A percentile compares a stretch with the other conserved stretches of the same genome.
phyloP scores from a whole-genome alignment of 352 stramenopile genomes.

The Phytophthora fragariae region DNA sequence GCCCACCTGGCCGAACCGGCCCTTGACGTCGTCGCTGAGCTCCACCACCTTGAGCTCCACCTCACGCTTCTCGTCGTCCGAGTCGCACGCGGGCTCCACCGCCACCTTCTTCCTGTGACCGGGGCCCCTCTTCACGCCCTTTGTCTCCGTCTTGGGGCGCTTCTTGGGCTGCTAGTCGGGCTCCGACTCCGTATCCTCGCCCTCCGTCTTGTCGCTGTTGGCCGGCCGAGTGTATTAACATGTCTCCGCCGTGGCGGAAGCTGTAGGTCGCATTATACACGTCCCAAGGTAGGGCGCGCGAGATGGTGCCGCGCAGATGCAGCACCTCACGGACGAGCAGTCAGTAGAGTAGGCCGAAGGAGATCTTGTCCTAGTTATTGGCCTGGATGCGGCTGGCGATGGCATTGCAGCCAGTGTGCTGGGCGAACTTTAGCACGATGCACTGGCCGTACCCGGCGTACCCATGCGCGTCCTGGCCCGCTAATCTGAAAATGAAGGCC shows the following conservation, averaged over 20 bases:
- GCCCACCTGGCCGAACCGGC: slow-evolving; percentile 76
- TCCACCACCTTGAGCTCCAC: slow-evolving; percentile 50
- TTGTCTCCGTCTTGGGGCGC: background rate
- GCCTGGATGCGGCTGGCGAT: slow-evolving; percentile 95
- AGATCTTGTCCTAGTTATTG: slow-evolving; percentile 99
- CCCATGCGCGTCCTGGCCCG: too few relatives aligned
- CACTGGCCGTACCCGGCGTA: slow-evolving; percentile 95
- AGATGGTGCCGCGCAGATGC: slow-evolving; percentile 96
- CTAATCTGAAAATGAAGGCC: too few relatives aligned
- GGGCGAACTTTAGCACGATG: slow-evolving; percentile 99
- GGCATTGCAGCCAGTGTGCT: slow-evolving; percentile 98
- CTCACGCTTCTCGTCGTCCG: slow-evolving; percentile 46
- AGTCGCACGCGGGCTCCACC: background rate
- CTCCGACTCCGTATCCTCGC: slow-evolving; percentile 48
- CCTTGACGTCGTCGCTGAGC: slow-evolving; percentile 66
- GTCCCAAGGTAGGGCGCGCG: slow-evolving; percentile 74
- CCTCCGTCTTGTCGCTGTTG: slow-evolving; percentile 34
- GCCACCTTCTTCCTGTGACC: slow-evolving; percentile 51
- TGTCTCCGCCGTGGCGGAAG: slow-evolving; percentile 25
- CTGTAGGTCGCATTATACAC: slow-evolving; percentile 44
- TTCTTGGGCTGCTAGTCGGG: background rate
- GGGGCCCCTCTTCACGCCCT: slow-evolving; percentile 38
- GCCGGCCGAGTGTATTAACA: slow-evolving; percentile 32
- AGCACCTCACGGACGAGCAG: slow-evolving; percentile 99
- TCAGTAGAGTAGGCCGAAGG: slow-evolving; percentile 99